Base-by-base conservation (phyloP, 1,284 basidiomycete genomes). In the Ustilago bromivora region DNA sequence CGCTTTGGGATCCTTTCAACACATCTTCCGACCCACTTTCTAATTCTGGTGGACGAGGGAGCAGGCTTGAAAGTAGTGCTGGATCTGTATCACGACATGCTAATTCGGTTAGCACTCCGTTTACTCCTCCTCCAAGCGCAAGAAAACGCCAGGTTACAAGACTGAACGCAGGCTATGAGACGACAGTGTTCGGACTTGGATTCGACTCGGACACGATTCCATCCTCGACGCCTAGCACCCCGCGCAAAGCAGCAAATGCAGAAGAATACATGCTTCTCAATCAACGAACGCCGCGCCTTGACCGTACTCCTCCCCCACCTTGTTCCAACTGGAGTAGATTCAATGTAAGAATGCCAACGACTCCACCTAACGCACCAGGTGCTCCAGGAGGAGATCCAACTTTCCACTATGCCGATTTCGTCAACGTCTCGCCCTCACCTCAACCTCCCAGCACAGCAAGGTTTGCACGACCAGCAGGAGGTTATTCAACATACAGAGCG, bases 401-500 rank as follows among this genome's bases (percentile, higher is more conserved):
- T n/a, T 79, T 81, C 35, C 59, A 61, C 66, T 79, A 79, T 38
- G 75, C 75, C n/a, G 79, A 79, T 34, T 81, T 79, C 35, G 69
- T 81, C 28, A 79, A 80, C 49, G 77, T 79, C 15, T 76, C 71
- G 9, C 79, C 79, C 9, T 60, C 55, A 28, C 79, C 79, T 2
- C 78, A 81, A 53, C 79, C 79, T 28, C 64, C 72, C 12, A 46
- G 43, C 2, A 53, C 69, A 17, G 65, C 55, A 0, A 36, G 61
- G 11, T 68, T 68, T 23, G 23, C 23, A 28, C 23, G 23, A 28
- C 47, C 57, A 10, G 49, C 40, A 12, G n/a, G 10, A 17, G 38
- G 19, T 28, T 52, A 23, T 17, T 19, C 32, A 6, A 57, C 11
- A 3, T 65, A 57, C 3, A 53, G 40, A 1, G 11, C 56, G 32